phyloP scores from a whole-genome alignment of 305 asterid species.

The Solanum hybrid region DNA sequence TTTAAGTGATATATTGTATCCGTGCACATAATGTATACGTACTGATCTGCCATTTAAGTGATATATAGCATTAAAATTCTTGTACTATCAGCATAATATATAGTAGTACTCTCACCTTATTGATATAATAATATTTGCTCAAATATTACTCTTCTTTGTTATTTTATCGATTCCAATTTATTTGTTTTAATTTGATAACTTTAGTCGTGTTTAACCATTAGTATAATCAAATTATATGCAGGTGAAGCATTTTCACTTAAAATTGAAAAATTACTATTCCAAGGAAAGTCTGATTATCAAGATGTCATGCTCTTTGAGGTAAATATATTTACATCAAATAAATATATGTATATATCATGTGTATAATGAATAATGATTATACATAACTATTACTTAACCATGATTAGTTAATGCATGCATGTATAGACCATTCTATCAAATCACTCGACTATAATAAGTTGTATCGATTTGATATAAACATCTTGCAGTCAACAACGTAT shows the following conservation, averaged over 20 bases:
- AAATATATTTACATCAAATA: neutral
- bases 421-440: neutral
- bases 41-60: neutral
- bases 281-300: conserved; percentile 87
- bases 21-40: too few species aligned
- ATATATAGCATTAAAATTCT: neutral
- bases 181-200: neutral
- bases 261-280: conserved; percentile 72
- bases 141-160: neutral
- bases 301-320: conserved; percentile 92
- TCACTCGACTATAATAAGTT: neutral
- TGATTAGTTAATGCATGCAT: neutral
- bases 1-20: too few species aligned
- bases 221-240: conserved; percentile 20
- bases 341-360: too few species aligned
- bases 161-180: neutral
- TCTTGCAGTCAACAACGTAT: conserved; percentile 8
- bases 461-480: neutral
- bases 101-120: neutral
- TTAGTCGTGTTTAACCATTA: neutral
- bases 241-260: conserved; percentile 96
- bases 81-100: neutral
- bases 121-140: neutral
- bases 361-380: too few species aligned
- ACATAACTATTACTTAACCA: too few species aligned